Evolutionary conservation across 116 monocot species (phyloP).

Genomic region (Posidonia oceanica): DNA sequence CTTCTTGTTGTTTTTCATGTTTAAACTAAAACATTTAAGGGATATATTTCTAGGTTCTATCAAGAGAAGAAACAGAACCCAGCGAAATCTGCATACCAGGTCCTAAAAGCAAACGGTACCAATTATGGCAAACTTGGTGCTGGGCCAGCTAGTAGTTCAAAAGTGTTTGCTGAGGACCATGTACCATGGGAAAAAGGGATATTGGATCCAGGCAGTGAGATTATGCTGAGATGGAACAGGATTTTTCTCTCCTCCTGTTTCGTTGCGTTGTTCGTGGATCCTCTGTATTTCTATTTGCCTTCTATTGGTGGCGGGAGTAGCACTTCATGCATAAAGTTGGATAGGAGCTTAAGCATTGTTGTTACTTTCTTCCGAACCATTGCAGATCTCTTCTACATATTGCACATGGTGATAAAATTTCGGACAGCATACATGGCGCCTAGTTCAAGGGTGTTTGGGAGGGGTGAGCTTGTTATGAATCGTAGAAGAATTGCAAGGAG

Average conservation of each 20-base stretch:
- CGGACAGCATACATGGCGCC: conserved; percentile 80
- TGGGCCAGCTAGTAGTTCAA: conserved; percentile 16
- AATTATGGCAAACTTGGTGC: background rate
- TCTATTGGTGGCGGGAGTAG: conserved; percentile 15
- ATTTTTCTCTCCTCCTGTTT: conserved; percentile 62
- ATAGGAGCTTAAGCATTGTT: conserved; percentile 34
- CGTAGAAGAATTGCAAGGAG: conserved; percentile 56
- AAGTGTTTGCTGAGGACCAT: conserved; percentile 43
- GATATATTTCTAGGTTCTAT: too few species aligned
- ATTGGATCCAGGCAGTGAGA: conserved; percentile 68
- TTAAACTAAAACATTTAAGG: too few species aligned
- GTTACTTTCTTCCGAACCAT: conserved; percentile 55
- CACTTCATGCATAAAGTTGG: conserved; percentile 48
- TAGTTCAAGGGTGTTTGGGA: conserved; percentile 80
- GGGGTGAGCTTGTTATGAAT: conserved; percentile 88
- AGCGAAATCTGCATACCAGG: too few species aligned
- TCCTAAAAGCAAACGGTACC: too few species aligned
- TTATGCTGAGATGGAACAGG: conserved; percentile 71
- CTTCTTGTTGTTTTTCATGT: too few species aligned
- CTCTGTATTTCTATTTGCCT: conserved; percentile 69
- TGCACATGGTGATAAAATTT: conserved; percentile 81
- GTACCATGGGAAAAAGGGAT: conserved; percentile 60
- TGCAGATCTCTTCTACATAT: conserved; percentile 66
- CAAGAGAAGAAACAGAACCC: too few species aligned
- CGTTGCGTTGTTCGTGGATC: conserved; percentile 74